phyloP scores from a whole-genome alignment of 2,329 filamentous ascomycete species.

The Epichloe sp. region DNA sequence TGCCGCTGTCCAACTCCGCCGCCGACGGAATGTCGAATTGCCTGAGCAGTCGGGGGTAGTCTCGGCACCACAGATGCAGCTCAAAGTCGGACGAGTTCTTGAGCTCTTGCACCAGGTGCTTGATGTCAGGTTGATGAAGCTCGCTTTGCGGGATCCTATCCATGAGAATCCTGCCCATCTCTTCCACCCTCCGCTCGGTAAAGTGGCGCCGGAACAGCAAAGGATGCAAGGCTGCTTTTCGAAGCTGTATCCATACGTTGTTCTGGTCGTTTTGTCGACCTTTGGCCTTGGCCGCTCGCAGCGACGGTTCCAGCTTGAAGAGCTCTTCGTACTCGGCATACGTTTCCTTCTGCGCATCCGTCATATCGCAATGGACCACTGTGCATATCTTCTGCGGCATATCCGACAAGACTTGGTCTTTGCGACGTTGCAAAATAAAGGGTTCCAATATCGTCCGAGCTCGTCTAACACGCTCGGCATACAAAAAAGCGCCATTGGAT shows the following conservation, averaged over 20 bases:
- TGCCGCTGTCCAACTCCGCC: slow-evolving; percentile 56
- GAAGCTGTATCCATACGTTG: slow-evolving; percentile 78
- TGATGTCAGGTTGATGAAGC: slow-evolving; percentile 36
- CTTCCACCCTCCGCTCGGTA: slow-evolving; percentile 56
- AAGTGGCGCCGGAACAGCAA: slow-evolving; percentile 77
- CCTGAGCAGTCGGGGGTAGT: slow-evolving; percentile 39
- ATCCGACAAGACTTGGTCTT: slow-evolving; percentile 77
- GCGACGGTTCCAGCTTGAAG: slow-evolving; percentile 48
- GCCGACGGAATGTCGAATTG: slow-evolving; percentile 39
- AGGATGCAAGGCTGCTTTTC: slow-evolving; percentile 85
- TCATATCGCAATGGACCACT: slow-evolving; percentile 73
- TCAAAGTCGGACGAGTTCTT: slow-evolving; percentile 49
- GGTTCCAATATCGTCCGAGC: slow-evolving; percentile 88
- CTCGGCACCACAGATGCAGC: slow-evolving; percentile 51
- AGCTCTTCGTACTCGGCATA: slow-evolving; percentile 55
- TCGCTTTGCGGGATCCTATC: slow-evolving; percentile 48
- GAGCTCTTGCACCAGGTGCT: slow-evolving; percentile 42
- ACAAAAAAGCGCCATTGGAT: slow-evolving; percentile 70
- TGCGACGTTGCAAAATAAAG: slow-evolving; percentile 87
- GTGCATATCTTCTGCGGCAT: slow-evolving; percentile 68
- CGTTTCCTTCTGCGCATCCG: slow-evolving; percentile 54
- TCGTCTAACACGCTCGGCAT: slow-evolving; percentile 71
- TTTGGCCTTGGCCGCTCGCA: slow-evolving; percentile 34
- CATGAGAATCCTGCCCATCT: slow-evolving; percentile 68
- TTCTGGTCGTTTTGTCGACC: slow-evolving; percentile 41